Evolutionary conservation across 805 yeast genomes (phyloP), one percentile per base, ranked within the genome.

Genomic region (Komagataella kurtzmanii): DNA sequence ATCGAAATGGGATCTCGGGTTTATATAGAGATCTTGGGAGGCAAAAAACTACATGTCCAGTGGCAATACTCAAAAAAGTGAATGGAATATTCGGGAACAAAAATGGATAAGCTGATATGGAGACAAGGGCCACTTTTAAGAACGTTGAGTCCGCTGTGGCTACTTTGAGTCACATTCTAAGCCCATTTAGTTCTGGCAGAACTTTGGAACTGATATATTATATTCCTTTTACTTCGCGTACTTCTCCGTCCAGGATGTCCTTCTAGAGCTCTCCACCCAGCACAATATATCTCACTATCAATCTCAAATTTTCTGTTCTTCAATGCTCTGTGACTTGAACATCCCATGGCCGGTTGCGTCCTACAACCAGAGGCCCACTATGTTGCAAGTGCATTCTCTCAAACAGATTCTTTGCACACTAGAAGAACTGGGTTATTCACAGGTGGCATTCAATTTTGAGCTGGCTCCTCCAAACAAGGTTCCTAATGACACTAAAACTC

Each of bases 381-480:
- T 62, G 3, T 57, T 60, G 10, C 78, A 81, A 51, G 58, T 82
- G 2, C 59, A 58, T 0, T 67, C 65, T 19, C 60, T 85, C 47
- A 75, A 75, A 55, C 70, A 73, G 46, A 73, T 78, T 3, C 62
- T 86, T 7, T 62, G 73, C 6, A 79, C 82, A 17, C 65, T 80
- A 18, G 76, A 79, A 55, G 66, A 74, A 23, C 62, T 85, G 6
- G 93, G 91, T 8, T 88, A 88, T 61, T 77, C 85, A 0, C 85
- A 82, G 57, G 72, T 87, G 3, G 97, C 91, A 2, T 66, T 90
- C 50, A 89, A 88, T 64, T 81, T 81, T 59, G 73, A 73, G 2
- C 68, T 80, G 2, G 69, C 64, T 50, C 81, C 80, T 56, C 62
- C 67, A 17, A 70, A 71, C 23, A 81, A 77, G 58, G 65, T 84